phyloP scores from a whole-genome alignment of 129 eudicot genomes.

The Centaurea solstitialis region DNA sequence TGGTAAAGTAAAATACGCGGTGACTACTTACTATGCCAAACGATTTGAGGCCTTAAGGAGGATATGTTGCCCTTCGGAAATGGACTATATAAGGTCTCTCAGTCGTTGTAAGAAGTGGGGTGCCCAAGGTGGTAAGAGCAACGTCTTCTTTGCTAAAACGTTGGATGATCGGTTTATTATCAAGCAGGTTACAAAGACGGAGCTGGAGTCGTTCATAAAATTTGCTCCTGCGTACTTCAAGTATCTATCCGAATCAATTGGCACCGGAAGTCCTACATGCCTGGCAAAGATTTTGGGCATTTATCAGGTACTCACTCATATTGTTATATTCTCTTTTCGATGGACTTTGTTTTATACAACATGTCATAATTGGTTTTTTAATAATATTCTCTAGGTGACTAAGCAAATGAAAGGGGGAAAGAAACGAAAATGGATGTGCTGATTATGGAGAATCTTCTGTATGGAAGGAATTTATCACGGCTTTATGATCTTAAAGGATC shows the following conservation, averaged over 20 bases:
- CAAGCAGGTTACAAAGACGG: constrained; percentile 97
- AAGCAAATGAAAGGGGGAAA: constrained; percentile 91
- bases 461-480: constrained; percentile 75
- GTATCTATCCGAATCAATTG: constrained; percentile 84
- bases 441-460: constrained; percentile 96
- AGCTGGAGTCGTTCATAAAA: constrained; percentile 89
- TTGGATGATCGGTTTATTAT: constrained; percentile 94
- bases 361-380: not conserved
- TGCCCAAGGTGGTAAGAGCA: constrained; percentile 99
- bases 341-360: not conserved
- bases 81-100: constrained; percentile 76
- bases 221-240: constrained; percentile 92
- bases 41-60: constrained; percentile 83
- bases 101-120: constrained; percentile 99
- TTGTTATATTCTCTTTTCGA: not conserved
- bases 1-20: constrained; percentile 79
- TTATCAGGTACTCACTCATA: constrained; percentile 76
- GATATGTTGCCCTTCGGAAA: constrained; percentile 90
- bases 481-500: constrained; percentile 99
- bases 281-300: constrained; percentile 93
- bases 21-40: constrained; percentile 81
- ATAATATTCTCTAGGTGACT: constrained; percentile 49
- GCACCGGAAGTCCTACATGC: constrained; percentile 86
- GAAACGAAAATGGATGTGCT: constrained; percentile 93
- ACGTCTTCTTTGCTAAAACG: constrained; percentile 97